Evolutionary conservation across 495 filamentous ascomycete genomes (phyloP).

Genomic region (Penicillium desertorum): DNA sequence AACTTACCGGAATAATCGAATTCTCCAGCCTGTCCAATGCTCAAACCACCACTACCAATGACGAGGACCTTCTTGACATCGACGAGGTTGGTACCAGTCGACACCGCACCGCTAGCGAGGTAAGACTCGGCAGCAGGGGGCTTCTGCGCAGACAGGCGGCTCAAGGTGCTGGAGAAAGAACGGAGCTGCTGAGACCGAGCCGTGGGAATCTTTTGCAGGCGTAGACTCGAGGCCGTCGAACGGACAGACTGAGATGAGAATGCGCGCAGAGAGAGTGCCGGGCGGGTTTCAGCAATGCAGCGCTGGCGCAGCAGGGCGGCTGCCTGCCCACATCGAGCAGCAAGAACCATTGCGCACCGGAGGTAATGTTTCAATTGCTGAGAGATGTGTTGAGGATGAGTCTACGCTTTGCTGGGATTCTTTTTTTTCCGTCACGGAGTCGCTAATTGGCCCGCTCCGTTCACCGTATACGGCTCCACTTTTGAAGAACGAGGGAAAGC

Average conservation of each 20-base stretch:
- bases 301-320: conserved; percentile 48
- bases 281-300: conserved; percentile 44
- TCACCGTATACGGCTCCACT: conserved; percentile 35
- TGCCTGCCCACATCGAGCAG: conserved; percentile 52
- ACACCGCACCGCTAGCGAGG: conserved; percentile 79
- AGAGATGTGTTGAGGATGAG: conserved; percentile 24
- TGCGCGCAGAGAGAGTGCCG: conserved; percentile 42
- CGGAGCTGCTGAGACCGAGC: conserved; percentile 48
- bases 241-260: conserved; percentile 43
- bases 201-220: conserved; percentile 41
- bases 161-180: conserved; percentile 44
- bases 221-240: conserved; percentile 38
- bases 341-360: conserved; percentile 49
- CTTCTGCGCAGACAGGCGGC: conserved; percentile 51
- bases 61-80: conserved; percentile 96
- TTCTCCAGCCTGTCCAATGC: conserved; percentile 95
- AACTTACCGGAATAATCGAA: conserved; percentile 92
- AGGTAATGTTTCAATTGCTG: conserved; percentile 29
- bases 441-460: conserved; percentile 28
- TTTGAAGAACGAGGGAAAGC: conserved; percentile 12
- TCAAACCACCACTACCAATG: conserved; percentile 88
- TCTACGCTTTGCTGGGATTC: conserved; percentile 25
- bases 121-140: conserved; percentile 86
- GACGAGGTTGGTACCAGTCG: conserved; percentile 66
- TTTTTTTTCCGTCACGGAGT: conserved; percentile 30